These are phyloP conservation scores for Metschnikowia orientalis DNA, from an alignment of 805 yeast species.

Conservation along the genomic window DNA sequence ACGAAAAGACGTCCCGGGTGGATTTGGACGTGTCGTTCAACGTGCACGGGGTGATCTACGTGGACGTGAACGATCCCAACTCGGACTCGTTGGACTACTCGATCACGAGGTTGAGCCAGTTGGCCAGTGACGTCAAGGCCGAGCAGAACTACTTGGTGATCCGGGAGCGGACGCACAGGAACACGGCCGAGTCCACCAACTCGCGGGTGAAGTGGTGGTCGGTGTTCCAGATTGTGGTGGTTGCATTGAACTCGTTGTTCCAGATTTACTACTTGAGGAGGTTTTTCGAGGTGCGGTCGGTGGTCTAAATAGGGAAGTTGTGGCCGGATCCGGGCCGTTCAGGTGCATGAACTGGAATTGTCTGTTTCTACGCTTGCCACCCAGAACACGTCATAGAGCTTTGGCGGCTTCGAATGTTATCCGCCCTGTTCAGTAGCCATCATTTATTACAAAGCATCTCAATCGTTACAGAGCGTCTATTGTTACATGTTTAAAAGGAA, in stretches of 20 bases:
- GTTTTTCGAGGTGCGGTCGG: slow-evolving; percentile 91
- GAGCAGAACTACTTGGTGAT: slow-evolving; percentile 91
- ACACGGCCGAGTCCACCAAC: slow-evolving; percentile 96
- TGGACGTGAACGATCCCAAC: slow-evolving; percentile 72
- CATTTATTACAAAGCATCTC: no score
- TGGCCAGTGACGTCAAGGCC: slow-evolving; percentile 82
- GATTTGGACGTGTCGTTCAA: slow-evolving; percentile 93
- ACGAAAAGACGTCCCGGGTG: slow-evolving; percentile 65
- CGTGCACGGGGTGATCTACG: slow-evolving; percentile 86
- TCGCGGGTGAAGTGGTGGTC: slow-evolving; percentile 99
- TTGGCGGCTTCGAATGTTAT: no score
- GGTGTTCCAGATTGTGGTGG: slow-evolving; percentile 81
- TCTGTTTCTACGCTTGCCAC: no score
- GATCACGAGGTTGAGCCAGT: slow-evolving; percentile 66
- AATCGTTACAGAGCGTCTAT: no score
- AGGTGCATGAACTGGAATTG: no score
- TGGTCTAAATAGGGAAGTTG: slow-evolving; percentile 46
- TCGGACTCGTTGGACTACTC: slow-evolving; percentile 80
- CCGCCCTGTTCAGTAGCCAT: no score
- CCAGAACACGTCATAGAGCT: no score
- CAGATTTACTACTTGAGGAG: slow-evolving; percentile 92
- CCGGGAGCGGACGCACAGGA: slow-evolving; percentile 96
- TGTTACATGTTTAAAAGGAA: no score
- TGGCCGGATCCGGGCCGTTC: no score
- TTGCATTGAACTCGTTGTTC: slow-evolving; percentile 80